Evolutionary conservation across 225 moss, liverwort and hornwort species (phyloP).

Genomic region (Climacium dendroides): DNA sequence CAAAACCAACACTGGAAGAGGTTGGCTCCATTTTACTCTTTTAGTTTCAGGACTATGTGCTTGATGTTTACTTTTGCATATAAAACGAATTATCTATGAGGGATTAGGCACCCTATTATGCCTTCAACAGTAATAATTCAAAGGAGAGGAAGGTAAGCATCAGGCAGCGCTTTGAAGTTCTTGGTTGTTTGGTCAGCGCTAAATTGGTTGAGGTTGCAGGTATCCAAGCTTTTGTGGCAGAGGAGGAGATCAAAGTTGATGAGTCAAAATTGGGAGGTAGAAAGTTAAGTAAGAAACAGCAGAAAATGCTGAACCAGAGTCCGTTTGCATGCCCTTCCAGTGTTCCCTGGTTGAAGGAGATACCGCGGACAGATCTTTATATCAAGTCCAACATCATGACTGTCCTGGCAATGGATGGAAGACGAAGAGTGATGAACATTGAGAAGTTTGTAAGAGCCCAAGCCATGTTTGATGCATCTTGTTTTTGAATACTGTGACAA

Average conservation of each 20-base stretch:
- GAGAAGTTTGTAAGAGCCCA: constrained; percentile 55
- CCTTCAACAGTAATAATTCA: not conserved
- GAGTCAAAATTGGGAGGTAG: constrained; percentile 4
- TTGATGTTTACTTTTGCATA: not conserved
- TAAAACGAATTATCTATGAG: not conserved
- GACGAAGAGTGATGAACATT: constrained; percentile 89
- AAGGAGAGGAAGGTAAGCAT: not conserved
- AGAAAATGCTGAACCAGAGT: constrained; percentile 17
- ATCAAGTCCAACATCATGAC: constrained; percentile 77
- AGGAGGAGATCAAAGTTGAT: constrained; percentile 11
- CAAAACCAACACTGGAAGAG: constrained; percentile 11
- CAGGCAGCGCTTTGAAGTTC: not conserved
- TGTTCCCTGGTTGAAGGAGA: constrained; percentile 69
- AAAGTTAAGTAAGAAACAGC: constrained; percentile 23
- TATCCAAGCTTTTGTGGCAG: constrained; percentile 13
- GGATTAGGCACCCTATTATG: not conserved
- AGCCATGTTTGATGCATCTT: not conserved
- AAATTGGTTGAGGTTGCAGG: constrained; percentile 9
- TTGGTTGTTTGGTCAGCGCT: not conserved
- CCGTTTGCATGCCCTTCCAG: constrained; percentile 67
- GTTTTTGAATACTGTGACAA: not conserved
- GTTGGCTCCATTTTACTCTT: not conserved
- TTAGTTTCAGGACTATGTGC: not conserved
- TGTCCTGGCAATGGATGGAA: constrained; percentile 98
- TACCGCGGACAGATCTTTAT: constrained; percentile 71